phyloP scores from a whole-genome alignment of 257 asterid genomes.

The Agastache rugosa region DNA sequence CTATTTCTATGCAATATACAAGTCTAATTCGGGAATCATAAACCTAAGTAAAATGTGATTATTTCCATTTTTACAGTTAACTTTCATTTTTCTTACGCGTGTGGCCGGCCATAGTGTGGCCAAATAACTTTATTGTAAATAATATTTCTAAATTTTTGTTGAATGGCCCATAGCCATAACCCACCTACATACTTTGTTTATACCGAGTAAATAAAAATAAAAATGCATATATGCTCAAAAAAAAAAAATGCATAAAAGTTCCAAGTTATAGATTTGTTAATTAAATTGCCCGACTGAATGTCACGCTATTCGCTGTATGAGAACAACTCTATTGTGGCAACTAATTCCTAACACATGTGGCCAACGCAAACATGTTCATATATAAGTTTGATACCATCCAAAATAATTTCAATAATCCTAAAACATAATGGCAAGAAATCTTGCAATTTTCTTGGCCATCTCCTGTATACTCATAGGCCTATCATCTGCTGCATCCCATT shows the following conservation, averaged over 20 bases:
- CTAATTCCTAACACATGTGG: constrained; percentile 43
- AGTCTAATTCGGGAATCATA: no score
- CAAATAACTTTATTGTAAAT: no score
- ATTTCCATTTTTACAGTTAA: no score
- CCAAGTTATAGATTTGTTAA: background rate
- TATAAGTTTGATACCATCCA: constrained; percentile 26
- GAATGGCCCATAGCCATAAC: no score
- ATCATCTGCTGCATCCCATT: constrained; percentile 58
- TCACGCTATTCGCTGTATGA: constrained; percentile 35
- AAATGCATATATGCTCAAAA: background rate
- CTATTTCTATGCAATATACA: no score
- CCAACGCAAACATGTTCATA: constrained; percentile 1
- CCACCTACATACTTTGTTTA: no score
- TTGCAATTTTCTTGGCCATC: constrained; percentile 38
- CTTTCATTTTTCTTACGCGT: no score
- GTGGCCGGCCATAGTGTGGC: no score
- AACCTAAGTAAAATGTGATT: no score
- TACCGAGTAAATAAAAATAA: no score
- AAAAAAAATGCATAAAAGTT: no score
- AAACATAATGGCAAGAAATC: constrained; percentile 45
- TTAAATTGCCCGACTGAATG: constrained; percentile 22
- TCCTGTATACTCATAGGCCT: constrained; percentile 35
- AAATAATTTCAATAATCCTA: background rate
- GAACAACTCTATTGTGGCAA: constrained; percentile 11
- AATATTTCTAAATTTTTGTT: no score